These are phyloP conservation scores for Ostreobium quekettii DNA, from an alignment of 139 green algal species.

Conservation along the genomic window DNA sequence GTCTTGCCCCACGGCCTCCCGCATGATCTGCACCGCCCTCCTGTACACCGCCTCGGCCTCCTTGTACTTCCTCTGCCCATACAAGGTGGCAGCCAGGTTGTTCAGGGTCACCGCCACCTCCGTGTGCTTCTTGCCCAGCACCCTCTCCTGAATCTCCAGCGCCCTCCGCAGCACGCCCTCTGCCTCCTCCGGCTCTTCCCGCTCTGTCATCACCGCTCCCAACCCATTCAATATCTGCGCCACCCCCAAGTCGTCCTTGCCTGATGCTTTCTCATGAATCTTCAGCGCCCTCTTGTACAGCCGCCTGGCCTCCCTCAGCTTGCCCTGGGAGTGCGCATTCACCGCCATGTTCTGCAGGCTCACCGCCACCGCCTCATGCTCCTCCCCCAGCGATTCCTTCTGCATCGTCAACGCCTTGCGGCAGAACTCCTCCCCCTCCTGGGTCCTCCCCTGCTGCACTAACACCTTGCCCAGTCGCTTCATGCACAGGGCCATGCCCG, in stretches of 20 bases:
- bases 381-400: not conserved
- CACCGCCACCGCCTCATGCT: not conserved
- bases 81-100: not conserved
- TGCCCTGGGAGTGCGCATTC: not conserved
- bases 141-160: not conserved
- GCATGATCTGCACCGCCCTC: not conserved
- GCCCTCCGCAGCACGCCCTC: not conserved
- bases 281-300: not conserved
- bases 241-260: not conserved
- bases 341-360: not conserved
- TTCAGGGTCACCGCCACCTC: not conserved
- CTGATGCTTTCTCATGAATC: not conserved
- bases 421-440: not conserved
- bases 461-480: not conserved
- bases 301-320: not conserved
- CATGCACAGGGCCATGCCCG: not conserved
- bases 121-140: not conserved
- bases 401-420: not conserved
- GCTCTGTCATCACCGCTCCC: not conserved
- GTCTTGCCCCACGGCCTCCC: not conserved
- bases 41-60: not conserved
- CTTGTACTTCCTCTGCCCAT: not conserved
- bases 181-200: not conserved
- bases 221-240: not conserved
- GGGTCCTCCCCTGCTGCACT: too few species aligned